These are phyloP conservation scores for Grifola frondosa DNA, from an alignment of 1,284 basidiomycete species.

Conservation along the genomic window DNA sequence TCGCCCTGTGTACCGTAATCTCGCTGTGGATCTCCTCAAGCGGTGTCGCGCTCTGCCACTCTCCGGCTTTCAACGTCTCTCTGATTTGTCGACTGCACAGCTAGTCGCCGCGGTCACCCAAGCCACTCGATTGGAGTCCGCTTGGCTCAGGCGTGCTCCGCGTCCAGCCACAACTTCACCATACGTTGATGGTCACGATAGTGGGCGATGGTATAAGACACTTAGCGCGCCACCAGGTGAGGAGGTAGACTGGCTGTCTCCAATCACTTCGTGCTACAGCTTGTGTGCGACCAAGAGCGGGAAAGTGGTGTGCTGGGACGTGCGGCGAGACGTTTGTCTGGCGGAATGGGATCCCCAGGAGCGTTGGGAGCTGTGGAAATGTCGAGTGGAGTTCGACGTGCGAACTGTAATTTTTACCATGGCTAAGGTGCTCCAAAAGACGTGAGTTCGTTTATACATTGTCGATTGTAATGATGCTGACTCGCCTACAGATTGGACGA, in stretches of 20 bases:
- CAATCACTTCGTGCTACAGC: slow-evolving; percentile 70
- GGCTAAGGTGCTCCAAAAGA: slow-evolving; percentile 56
- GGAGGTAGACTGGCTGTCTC: slow-evolving; percentile 73
- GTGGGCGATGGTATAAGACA: slow-evolving; percentile 54
- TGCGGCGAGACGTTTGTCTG: slow-evolving; percentile 54
- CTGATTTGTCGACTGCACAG: slow-evolving; percentile 57
- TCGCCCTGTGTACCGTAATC: slow-evolving; percentile 61
- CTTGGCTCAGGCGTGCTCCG: slow-evolving; percentile 61
- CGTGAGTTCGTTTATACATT: slow-evolving; percentile 46
- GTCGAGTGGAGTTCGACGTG: slow-evolving; percentile 70
- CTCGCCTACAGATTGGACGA: slow-evolving; percentile 26
- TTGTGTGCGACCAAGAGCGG: slow-evolving; percentile 72
- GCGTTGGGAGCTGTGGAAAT: slow-evolving; percentile 75
- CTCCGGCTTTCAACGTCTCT: slow-evolving; percentile 63
- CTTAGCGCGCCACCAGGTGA: slow-evolving; percentile 62
- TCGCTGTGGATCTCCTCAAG: slow-evolving; percentile 57
- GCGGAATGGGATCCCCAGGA: slow-evolving; percentile 66
- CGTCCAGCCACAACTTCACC: slow-evolving; percentile 37
- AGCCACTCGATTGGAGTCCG: slow-evolving; percentile 57
- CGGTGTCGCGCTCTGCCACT: slow-evolving; percentile 67
- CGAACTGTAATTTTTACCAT: slow-evolving; percentile 71
- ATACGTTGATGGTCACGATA: slow-evolving; percentile 13
- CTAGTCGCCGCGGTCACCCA: slow-evolving; percentile 62
- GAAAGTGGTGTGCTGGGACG: slow-evolving; percentile 76
- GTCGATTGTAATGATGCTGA: neutral